These are phyloP conservation scores for Conoideocrella luteorostrata DNA, from an alignment of 2,329 filamentous ascomycete species.

Conservation along the genomic window DNA sequence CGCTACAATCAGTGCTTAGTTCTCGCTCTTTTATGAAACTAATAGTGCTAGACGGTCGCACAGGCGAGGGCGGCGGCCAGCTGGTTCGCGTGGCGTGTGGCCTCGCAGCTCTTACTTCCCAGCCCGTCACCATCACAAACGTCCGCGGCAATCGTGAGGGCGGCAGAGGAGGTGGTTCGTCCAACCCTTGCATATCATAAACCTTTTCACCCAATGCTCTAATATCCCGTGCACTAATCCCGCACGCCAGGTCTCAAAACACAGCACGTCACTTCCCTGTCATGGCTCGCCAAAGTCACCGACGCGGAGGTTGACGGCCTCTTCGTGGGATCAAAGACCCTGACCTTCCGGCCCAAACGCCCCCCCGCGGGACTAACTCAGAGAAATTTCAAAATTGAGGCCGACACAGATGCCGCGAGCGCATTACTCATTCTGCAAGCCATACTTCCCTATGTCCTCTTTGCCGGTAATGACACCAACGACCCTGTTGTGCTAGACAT, in stretches of 20 bases:
- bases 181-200: background rate
- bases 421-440: conserved; percentile 54
- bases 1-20: background rate
- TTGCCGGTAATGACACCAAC: conserved; percentile 37
- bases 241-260: conserved; percentile 55
- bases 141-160: conserved; percentile 47
- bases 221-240: no score
- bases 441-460: conserved; percentile 52
- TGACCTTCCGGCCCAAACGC: conserved; percentile 40
- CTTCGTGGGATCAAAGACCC: conserved; percentile 40
- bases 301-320: conserved; percentile 45
- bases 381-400: conserved; percentile 42
- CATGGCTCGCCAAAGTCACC: conserved; percentile 47
- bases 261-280: conserved; percentile 52
- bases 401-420: conserved; percentile 46
- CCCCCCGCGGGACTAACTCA: conserved; percentile 32
- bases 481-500: conserved; percentile 44
- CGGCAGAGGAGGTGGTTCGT: conserved; percentile 21
- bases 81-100: conserved; percentile 50
- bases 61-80: conserved; percentile 57
- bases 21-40: conserved; percentile 18
- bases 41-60: conserved; percentile 48
- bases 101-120: conserved; percentile 48
- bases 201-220: no score
- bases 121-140: conserved; percentile 46